Evolutionary conservation across 768 basidiomycete genomes (phyloP), one percentile per base, ranked within the genome.

Genomic region (Nevesoporus exiguus): DNA sequence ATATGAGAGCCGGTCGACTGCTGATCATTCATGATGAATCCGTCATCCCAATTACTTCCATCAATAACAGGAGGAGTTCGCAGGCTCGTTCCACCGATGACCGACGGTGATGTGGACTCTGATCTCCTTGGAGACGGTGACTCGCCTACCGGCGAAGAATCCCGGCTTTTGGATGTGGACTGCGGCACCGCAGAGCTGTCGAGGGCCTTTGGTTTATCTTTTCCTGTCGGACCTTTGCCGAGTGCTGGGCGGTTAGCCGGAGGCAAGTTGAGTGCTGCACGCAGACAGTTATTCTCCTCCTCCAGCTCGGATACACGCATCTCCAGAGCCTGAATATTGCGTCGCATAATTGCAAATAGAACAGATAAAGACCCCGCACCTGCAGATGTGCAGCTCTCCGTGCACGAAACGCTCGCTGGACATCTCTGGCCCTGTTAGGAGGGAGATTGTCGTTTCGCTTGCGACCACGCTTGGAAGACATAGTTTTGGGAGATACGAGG

Each of bases 391-490:
- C 90, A 57, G 91, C 91, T 62, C 92, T 82, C 60, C 93, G 77
- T 31, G 92, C 93, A 58, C 92, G 81, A 75, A 94, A 95, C 9
- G 91, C 92, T 65, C 92, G 75, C 68, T 95, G 92, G 17, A 93
- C 90, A 64, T 94, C 93, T 54, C 93, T 77, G 27, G 92, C 91
- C 58, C 91, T 83, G 62, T 74, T 77, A 57, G 82, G 81, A 62
- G 82, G 82, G 36, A 83, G 78, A 62, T 76, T 80, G 64, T 82
- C 80, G 66, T 82, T 81, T 59, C 90, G 77, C 66, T 92, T 92
- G 65, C 90, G 82, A 57, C 90, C 91, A 65, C 90, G 85, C 74
- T 91, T 93, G 58, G 88, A 90, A 63, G 88, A 90, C 87, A 89
- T 90, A 22, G 46, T 62, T 62, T 63, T 51, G 37, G 58, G 56